Percentiles rank a stretch among this genome's conserved stretches.
Evolutionary conservation across 1,139 yeast genomes (phyloP).

Genomic region (Pichia sp.): DNA sequence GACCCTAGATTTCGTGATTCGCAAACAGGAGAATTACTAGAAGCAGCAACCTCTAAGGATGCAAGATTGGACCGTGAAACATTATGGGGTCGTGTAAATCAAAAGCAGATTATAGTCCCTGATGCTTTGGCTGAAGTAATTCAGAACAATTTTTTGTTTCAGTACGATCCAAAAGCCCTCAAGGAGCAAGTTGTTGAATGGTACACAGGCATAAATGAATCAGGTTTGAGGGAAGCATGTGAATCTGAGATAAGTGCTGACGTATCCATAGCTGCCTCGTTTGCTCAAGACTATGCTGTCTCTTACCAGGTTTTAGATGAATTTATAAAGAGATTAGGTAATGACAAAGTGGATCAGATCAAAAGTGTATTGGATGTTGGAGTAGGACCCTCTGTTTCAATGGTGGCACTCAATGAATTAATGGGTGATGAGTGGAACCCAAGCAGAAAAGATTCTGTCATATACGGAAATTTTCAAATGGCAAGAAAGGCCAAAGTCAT

Average conservation of each 20-base stretch:
- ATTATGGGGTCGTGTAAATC: constrained; percentile 45
- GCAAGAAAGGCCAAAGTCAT: constrained; percentile 72
- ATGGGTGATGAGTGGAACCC: constrained; percentile 66
- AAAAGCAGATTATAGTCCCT: constrained; percentile 47
- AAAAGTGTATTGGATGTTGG: constrained; percentile 72
- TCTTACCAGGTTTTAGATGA: constrained; percentile 65
- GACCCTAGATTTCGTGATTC: constrained; percentile 31
- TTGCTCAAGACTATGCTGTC: constrained; percentile 79
- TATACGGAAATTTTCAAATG: constrained; percentile 74
- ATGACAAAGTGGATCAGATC: constrained; percentile 51
- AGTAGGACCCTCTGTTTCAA: constrained; percentile 90
- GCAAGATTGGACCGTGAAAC: constrained; percentile 53
- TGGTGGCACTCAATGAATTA: constrained; percentile 80
- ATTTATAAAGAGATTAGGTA: constrained; percentile 51
- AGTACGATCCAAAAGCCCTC: constrained; percentile 52
- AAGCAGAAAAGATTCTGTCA: constrained; percentile 61
- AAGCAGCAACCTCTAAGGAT: constrained; percentile 45
- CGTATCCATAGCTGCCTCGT: constrained; percentile 77
- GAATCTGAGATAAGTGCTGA: constrained; percentile 64
- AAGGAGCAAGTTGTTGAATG: constrained; percentile 53
- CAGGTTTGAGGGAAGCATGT: constrained; percentile 49
- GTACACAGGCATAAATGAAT: constrained; percentile 46
- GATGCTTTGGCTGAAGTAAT: constrained; percentile 51
- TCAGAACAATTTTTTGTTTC: constrained; percentile 53
- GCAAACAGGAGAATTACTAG: constrained; percentile 29